Evolutionary conservation across 495 filamentous ascomycete genomes (phyloP).

Genomic region (Extremus antarcticus): DNA sequence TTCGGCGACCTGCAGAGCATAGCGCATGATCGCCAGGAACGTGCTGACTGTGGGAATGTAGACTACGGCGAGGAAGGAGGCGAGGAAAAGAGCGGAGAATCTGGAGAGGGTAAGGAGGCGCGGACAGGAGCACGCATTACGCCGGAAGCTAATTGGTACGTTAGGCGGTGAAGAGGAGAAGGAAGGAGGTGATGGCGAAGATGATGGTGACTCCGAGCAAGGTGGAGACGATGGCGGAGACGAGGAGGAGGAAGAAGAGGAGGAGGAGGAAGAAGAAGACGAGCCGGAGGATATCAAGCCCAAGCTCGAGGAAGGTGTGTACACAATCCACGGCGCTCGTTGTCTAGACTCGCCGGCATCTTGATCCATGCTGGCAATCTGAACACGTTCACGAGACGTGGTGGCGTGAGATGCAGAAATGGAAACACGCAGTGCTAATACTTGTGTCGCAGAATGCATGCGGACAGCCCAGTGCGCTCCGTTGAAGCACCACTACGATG

Average conservation of each 20-base stretch:
- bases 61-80: neutral
- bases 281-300: conserved; percentile 83
- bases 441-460: conserved; percentile 60
- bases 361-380: no score
- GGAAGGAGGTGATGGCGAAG: conserved; percentile 38
- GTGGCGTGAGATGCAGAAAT: no score
- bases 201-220: conserved; percentile 37
- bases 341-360: no score
- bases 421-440: conserved; percentile 5
- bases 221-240: conserved; percentile 38
- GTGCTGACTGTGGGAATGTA: neutral
- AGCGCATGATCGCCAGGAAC: no score
- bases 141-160: no score
- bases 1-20: no score
- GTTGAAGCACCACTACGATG: conserved; percentile 93
- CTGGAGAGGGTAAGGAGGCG: neutral
- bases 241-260: conserved; percentile 54
- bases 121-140: neutral
- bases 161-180: conserved; percentile 39
- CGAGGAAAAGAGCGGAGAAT: conserved; percentile 1
- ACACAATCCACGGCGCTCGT: no score
- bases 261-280: conserved; percentile 69
- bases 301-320: conserved; percentile 81
- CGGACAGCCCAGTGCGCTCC: conserved; percentile 72
- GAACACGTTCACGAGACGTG: no score